Conservation (phyloP, 495 filamentous ascomycete genomes). For the Penicillium bialowiezense region DNA sequence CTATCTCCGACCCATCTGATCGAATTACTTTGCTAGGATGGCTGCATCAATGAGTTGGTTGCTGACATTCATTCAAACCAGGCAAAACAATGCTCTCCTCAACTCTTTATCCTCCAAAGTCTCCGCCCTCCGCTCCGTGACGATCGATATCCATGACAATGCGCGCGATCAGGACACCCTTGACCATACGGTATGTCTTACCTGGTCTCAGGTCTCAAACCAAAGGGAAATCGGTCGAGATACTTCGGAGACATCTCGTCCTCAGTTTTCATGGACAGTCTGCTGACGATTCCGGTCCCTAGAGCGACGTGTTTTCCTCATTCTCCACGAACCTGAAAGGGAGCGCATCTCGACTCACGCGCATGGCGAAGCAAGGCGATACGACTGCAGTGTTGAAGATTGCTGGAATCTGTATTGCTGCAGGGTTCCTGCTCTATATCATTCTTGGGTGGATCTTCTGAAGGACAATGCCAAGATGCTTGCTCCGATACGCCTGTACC, state of each 20-base stretch:
- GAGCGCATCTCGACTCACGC: conserved; percentile 79
- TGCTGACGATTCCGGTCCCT: conserved; percentile 1
- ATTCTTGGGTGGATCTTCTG: conserved; percentile 65
- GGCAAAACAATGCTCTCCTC: conserved; percentile 94
- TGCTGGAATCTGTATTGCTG: conserved; percentile 75
- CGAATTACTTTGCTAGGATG: not conserved
- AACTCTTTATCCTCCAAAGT: conserved; percentile 88
- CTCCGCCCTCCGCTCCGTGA: conserved; percentile 87
- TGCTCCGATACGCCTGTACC: not conserved
- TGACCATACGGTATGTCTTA: conserved; percentile 69
- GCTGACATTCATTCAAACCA: conserved; percentile 26
- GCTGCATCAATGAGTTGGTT: not conserved
- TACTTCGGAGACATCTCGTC: too few species aligned
- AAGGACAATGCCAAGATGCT: not conserved
- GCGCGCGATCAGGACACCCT: conserved; percentile 83
- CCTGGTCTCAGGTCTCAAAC: not conserved
- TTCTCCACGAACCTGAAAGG: conserved; percentile 66
- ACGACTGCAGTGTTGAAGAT: conserved; percentile 88
- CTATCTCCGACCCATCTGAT: not conserved
- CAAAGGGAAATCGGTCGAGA: too few species aligned
- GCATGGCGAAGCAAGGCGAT: conserved; percentile 88
- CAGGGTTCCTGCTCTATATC: conserved; percentile 72
- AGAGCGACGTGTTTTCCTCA: conserved; percentile 64
- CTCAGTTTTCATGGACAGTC: not conserved
- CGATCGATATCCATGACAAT: conserved; percentile 97